Conservation (phyloP, 371 early-diverging fungal genomes). For the Mortierella sp. region DNA sequence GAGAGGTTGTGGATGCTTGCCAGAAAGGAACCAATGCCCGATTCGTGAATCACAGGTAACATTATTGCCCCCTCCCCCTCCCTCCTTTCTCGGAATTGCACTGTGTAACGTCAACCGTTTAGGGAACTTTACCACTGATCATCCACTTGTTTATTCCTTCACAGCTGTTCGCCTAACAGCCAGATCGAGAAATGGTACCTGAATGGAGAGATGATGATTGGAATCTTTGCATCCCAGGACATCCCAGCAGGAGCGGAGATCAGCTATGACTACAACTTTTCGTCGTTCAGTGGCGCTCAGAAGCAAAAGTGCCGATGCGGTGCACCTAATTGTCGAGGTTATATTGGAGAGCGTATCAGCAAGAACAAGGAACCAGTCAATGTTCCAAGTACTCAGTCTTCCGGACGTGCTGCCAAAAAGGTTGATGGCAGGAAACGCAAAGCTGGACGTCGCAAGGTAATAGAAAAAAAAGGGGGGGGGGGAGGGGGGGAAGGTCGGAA, state of each 20-base stretch:
- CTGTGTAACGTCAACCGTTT: too few species aligned
- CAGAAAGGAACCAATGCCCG: slow-evolving; percentile 80
- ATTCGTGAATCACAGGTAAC: slow-evolving; percentile 75
- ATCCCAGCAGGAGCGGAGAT: slow-evolving; percentile 80
- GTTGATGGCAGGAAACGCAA: slow-evolving; percentile 30
- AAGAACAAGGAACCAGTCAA: slow-evolving; percentile 21
- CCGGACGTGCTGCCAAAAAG: slow-evolving; percentile 25
- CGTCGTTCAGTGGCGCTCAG: slow-evolving; percentile 70
- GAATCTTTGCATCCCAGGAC: slow-evolving; percentile 80
- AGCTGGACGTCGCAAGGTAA: slow-evolving; percentile 38
- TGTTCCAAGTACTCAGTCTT: background rate
- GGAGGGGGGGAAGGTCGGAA: too few species aligned
- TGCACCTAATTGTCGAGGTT: slow-evolving; percentile 74
- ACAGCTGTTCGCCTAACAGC: slow-evolving; percentile 92
- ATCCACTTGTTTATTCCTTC: background rate
- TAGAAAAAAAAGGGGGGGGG: too few species aligned
- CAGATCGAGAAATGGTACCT: slow-evolving; percentile 89
- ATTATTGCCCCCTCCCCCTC: background rate
- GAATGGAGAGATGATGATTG: slow-evolving; percentile 78
- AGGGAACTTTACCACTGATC: too few species aligned
- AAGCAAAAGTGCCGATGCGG: slow-evolving; percentile 83
- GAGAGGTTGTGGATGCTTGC: slow-evolving; percentile 84
- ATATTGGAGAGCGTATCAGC: slow-evolving; percentile 59
- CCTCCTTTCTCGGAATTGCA: too few species aligned
- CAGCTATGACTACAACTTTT: slow-evolving; percentile 90